Evolutionary conservation across 2,329 filamentous ascomycete species (phyloP), one percentile per base, ranked within the genome.

Genomic region (Sphaerulina musiva): DNA sequence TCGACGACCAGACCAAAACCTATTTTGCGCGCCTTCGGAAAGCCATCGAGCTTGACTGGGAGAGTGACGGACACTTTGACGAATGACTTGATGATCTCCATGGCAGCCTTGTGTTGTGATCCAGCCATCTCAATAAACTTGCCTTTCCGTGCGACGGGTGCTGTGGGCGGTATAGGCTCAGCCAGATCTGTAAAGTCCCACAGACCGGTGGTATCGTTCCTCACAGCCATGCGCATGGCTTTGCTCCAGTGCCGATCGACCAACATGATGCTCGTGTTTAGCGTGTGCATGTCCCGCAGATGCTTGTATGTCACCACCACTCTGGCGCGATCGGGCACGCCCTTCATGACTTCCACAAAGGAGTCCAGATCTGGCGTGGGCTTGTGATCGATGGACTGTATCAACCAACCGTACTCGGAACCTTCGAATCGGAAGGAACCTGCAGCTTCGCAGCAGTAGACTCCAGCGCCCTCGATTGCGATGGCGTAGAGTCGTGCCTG

Each of bases 1-100:
- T 98, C 93, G 58, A 98, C 88, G n/a, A 98, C 92, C 38, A 98
- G 76, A 39, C 93, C 93, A 78, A 95, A 96, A 0, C 93, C 93
- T 74, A 90, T 93, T 73, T 95, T 93, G 46, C 90, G 81, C 62
- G 93, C 89, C 70, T 93, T 89, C 5, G 93, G 95, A 69, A 95
- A 98, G n/a, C 93, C 93, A 69, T 98, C 93, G 8, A 98, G 80
- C 76, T 97, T 97, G 58, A 98, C 76, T 0, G 93, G 93, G 85
- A 98, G 92, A 23, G 85, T 87, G 64, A 91, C 95, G 60, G 88
- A 86, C 52, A 98, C 87, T 39, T 93, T 86, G 26, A 98, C 92
- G 69, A 98, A 97, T 68, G 91, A 96, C 62, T 88, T 85, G 39
- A 98, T 88, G 58, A 98, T 82, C 62, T 95, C 89, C 2, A 91